Evolutionary conservation across 2,329 filamentous ascomycete genomes (phyloP).

Genomic region (Claviceps sp.): DNA sequence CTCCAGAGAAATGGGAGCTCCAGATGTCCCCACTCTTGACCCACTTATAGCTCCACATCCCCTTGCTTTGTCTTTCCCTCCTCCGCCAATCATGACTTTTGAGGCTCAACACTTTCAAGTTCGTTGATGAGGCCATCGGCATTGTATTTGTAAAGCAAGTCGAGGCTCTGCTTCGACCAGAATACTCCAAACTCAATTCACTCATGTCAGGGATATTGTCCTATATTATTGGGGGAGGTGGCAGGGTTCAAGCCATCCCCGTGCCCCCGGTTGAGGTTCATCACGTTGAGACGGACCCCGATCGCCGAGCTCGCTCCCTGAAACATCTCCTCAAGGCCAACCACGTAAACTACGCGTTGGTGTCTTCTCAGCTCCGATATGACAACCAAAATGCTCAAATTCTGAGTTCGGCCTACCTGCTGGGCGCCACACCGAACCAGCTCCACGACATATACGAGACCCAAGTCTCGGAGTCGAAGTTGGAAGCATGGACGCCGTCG

Average conservation of each 20-base stretch:
- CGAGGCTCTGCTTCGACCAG: background rate
- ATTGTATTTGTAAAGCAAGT: background rate
- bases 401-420: slow-evolving; percentile 70
- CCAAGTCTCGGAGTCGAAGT: slow-evolving; percentile 56
- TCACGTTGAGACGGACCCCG: slow-evolving; percentile 64
- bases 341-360: slow-evolving; percentile 75
- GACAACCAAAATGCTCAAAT: slow-evolving; percentile 79
- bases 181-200: background rate
- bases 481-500: slow-evolving; percentile 73
- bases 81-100: background rate
- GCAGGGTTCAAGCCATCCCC: slow-evolving; percentile 27
- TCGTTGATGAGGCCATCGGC: background rate
- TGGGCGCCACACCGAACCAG: slow-evolving; percentile 62
- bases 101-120: background rate
- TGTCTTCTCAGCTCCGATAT: slow-evolving; percentile 61
- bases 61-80: background rate
- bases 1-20: background rate
- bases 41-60: background rate
- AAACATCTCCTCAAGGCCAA: slow-evolving; percentile 88
- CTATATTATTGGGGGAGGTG: slow-evolving; percentile 16
- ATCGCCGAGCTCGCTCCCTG: slow-evolving; percentile 67
- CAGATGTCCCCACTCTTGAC: background rate
- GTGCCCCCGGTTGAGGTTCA: slow-evolving; percentile 60
- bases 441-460: slow-evolving; percentile 71
- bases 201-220: slow-evolving; percentile 22